These are phyloP conservation scores for Glebionis coronaria DNA, from an alignment of 129 eudicot genomes.

Conservation along the genomic window DNA sequence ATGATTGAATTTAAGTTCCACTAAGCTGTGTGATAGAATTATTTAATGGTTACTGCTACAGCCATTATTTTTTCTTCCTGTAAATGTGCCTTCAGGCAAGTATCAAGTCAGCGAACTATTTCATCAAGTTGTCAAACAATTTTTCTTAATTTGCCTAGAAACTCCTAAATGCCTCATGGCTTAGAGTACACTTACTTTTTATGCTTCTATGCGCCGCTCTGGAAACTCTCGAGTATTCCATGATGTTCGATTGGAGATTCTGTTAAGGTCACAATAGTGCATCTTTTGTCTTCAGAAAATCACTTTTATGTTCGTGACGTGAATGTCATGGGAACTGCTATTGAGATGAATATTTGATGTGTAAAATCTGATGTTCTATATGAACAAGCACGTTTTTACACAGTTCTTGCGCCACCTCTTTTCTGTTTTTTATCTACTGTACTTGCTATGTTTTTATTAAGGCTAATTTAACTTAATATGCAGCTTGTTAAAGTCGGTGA, in stretches of 20 bases:
- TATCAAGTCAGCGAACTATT: too few relatives aligned
- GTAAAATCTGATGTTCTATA: conserved; percentile 11
- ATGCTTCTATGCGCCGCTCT: too few relatives aligned
- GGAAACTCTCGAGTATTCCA: neutral
- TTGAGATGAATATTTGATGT: conserved; percentile 4
- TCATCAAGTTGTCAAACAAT: too few relatives aligned
- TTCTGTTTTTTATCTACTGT: neutral
- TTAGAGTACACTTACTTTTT: too few relatives aligned
- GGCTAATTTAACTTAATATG: conserved; percentile 18
- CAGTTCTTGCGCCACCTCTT: neutral
- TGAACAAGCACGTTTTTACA: neutral
- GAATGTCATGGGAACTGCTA: too few relatives aligned
- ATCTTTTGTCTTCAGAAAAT: neutral
- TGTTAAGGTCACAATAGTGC: neutral
- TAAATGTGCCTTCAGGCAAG: neutral
- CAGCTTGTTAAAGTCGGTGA: conserved; percentile 87
- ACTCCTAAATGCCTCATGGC: too few relatives aligned
- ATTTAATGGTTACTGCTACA: too few relatives aligned
- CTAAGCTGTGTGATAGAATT: neutral
- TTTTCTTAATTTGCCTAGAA: too few relatives aligned
- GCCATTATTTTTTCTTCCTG: too few relatives aligned
- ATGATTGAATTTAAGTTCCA: neutral
- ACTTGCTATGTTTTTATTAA: conserved; percentile 11
- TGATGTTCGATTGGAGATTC: neutral
- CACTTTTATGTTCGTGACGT: too few relatives aligned